Evolutionary conservation across 225 moss, liverwort and hornwort genomes (phyloP).

Genomic region (Physcomitrium patens): DNA sequence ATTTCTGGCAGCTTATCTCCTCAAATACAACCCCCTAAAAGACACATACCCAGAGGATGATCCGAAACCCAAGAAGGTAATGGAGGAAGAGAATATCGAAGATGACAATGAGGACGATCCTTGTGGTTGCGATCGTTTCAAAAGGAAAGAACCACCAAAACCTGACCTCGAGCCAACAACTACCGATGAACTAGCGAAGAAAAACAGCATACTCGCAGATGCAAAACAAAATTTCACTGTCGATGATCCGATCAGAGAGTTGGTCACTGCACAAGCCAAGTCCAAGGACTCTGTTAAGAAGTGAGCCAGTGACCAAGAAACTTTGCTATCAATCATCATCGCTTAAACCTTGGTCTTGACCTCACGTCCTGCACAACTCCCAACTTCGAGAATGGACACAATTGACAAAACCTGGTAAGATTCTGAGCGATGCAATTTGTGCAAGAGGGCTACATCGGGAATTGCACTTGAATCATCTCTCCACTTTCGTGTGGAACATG

Average conservation of each 20-base stretch:
- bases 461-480: no score
- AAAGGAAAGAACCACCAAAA: slow-evolving; percentile 9
- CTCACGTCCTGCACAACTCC: no score
- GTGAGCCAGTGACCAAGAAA: neutral
- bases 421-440: no score
- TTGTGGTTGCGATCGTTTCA: slow-evolving; percentile 41
- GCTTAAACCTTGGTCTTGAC: no score
- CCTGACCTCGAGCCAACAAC: neutral
- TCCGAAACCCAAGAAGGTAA: slow-evolving; percentile 24
- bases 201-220: slow-evolving; percentile 15
- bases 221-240: neutral
- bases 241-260: neutral
- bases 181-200: slow-evolving; percentile 28
- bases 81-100: slow-evolving; percentile 31
- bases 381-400: no score
- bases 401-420: no score
- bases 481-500: no score
- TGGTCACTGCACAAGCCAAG: slow-evolving; percentile 28
- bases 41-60: slow-evolving; percentile 41
- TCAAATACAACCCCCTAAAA: slow-evolving; percentile 55
- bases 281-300: neutral
- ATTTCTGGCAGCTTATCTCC: slow-evolving; percentile 44
- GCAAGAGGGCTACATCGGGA: no score
- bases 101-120: slow-evolving; percentile 37
- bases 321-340: no score